Percentiles rank a stretch among this genome's conserved stretches.
Conservation (phyloP, 2,329 filamentous ascomycete genomes). For the Ceratocystis cacaofunesta region DNA sequence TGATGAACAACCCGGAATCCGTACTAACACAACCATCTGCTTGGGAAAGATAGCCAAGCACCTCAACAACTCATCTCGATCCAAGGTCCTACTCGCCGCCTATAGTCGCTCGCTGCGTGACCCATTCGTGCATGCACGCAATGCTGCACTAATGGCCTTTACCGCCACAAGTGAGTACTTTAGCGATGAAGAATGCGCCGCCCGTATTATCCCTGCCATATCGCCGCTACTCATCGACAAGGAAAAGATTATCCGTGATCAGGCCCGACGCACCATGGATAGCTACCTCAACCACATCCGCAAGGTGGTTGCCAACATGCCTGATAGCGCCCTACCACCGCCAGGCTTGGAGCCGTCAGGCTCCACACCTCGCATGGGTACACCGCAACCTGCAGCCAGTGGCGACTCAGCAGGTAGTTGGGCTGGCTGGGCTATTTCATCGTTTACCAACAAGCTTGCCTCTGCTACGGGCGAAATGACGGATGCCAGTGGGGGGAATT, state of each 20-base stretch:
- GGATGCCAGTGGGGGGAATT: conserved; percentile 29
- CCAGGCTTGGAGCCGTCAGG: conserved; percentile 37
- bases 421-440: conserved; percentile 97
- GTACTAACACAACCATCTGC: conserved; percentile 96
- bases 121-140: conserved; percentile 86
- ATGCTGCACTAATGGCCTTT: conserved; percentile 74
- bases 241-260: conserved; percentile 85
- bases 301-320: conserved; percentile 62
- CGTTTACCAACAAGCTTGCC: conserved; percentile 88
- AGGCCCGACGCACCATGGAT: conserved; percentile 79
- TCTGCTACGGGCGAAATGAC: conserved; percentile 77
- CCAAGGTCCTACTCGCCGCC: conserved; percentile 84
- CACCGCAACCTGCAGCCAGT: conserved; percentile 41
- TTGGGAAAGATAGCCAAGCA: conserved; percentile 91
- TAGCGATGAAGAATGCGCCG: conserved; percentile 75
- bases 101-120: conserved; percentile 82
- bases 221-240: conserved; percentile 82
- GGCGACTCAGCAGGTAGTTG: conserved; percentile 45
- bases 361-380: conserved; percentile 59
- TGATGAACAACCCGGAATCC: conserved; percentile 90
- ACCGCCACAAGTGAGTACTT: conserved; percentile 77
- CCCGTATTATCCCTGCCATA: conserved; percentile 66
- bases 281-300: conserved; percentile 69
- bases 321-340: conserved; percentile 63
- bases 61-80: conserved; percentile 59